A percentile compares a stretch with the other conserved stretches of the same genome.
phyloP scores from a whole-genome alignment of 1,284 basidiomycete genomes.

The Trichosporon sp. region DNA sequence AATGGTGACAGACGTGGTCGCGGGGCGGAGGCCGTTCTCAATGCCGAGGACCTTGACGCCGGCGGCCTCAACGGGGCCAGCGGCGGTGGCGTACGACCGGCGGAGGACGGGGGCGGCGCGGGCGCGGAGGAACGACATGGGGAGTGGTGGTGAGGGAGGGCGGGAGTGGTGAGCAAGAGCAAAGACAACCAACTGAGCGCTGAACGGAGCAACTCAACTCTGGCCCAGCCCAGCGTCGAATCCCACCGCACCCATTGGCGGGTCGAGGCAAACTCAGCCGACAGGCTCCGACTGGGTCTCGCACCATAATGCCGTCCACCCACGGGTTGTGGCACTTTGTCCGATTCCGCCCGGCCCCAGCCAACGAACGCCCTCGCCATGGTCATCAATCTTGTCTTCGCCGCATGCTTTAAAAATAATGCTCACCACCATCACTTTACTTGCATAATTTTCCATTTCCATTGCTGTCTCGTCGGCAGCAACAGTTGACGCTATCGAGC shows the following conservation, averaged over 20 bases:
- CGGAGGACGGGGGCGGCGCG: constrained; percentile 23
- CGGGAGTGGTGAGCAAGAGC: constrained; percentile 9
- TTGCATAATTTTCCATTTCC: neutral
- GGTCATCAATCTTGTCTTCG: neutral
- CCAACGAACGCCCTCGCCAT: neutral
- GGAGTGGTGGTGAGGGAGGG: constrained; percentile 13
- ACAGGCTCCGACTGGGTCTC: neutral
- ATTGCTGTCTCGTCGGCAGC: too few species aligned
- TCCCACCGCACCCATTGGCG: neutral
- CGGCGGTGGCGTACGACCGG: constrained; percentile 43
- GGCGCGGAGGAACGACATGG: constrained; percentile 23
- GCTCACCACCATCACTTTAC: neutral
- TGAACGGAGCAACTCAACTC: constrained; percentile 5
- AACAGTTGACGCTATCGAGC: too few species aligned
- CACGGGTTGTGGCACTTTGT: neutral
- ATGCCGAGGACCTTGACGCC: constrained; percentile 79
- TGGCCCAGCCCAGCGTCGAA: neutral
- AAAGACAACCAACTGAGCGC: neutral
- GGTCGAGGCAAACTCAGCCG: constrained; percentile 2
- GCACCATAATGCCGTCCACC: neutral
- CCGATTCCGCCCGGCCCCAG: neutral
- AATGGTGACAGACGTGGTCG: constrained; percentile 74
- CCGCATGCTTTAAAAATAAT: neutral
- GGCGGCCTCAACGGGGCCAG: constrained; percentile 67
- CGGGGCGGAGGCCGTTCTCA: constrained; percentile 64